Base-by-base conservation (phyloP, 2,329 filamentous ascomycete genomes). In the Blumeriella jaapii region DNA sequence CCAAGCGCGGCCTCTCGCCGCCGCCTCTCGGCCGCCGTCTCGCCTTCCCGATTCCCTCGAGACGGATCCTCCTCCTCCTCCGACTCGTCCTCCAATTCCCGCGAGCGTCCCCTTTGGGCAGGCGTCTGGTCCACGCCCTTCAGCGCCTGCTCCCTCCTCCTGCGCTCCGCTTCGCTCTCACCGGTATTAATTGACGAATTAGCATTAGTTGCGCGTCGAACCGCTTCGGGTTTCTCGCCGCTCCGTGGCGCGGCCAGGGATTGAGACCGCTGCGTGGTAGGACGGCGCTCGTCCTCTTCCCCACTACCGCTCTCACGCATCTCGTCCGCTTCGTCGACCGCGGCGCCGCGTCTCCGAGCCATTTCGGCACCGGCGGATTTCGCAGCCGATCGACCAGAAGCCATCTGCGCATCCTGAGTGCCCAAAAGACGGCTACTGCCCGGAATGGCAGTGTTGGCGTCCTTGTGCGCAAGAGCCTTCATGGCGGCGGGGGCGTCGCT, bases 1-100 rank as follows among this genome's bases (percentile, higher is more conserved):
- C 82, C 81, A 2, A 89, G 61, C 1, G 82, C 83, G 1, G 81
- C 81, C 49, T 85, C 74, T 48, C 83, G 71, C 34, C 83, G 66
- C 25, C 80, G 69, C 38, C 78, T 67, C 57, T 89, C 83, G 0
- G 82, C 82, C 0, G 80, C 77, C 0, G 81, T 86, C 59, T 87
- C 25, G 11, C 25, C 82, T 16, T 39, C n/a, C n/a, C 23, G 10
- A 26, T 25, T 18, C 33, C 36, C 3, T 30, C 29, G 8, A 11
- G 12, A 5, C 27, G 49, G 51, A 3, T 53, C 51, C 3, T 51
- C 52, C 12, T 60, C 61, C 2, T 58, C 36, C 5, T 33, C 23
- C 6, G 37, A 29, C 24, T 31, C 23, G 8, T 19, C 26, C 18
- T 25, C 28, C 34, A 12, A n/a, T 11, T 33, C 24, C 12, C 22